A percentile compares a stretch with the other conserved stretches of the same genome.
Evolutionary conservation across 73 alveolate species (phyloP).

Genomic region (Blepharisma japonicum): DNA sequence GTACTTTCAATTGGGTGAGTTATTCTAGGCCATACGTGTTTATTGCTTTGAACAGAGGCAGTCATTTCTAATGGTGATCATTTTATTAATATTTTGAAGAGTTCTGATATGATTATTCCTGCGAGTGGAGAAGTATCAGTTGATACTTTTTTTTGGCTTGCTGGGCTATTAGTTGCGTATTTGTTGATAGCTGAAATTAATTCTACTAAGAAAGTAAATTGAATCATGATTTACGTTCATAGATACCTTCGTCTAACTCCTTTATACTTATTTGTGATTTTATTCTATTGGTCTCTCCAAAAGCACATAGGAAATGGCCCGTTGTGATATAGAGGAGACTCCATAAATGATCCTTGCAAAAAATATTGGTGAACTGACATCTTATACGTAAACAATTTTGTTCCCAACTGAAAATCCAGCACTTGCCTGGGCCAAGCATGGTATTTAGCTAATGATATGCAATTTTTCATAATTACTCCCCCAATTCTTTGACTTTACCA

Average conservation of each 20-base stretch:
- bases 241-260: conserved; percentile 46
- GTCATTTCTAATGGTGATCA: not conserved
- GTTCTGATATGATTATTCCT: conserved; percentile 15
- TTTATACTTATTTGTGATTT: conserved; percentile 20
- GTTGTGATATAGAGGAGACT: not conserved
- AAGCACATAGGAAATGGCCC: conserved; percentile 44
- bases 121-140: conserved; percentile 41
- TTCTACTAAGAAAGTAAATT: not conserved
- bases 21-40: conserved; percentile 35
- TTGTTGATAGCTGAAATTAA: conserved; percentile 28
- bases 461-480: conserved; percentile 41
- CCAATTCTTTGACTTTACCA: conserved; percentile 25
- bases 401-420: conserved; percentile 3
- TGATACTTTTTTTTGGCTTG: conserved; percentile 36
- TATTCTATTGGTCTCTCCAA: conserved; percentile 1
- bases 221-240: conserved; percentile 21
- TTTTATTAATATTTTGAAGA: not conserved
- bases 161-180: conserved; percentile 38
- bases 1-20: conserved; percentile 41
- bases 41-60: conserved; percentile 1
- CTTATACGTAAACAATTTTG: conserved; percentile 4
- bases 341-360: not conserved
- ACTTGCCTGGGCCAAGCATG: conserved; percentile 38
- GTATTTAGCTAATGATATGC: conserved; percentile 49
- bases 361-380: conserved; percentile 2